Percentiles rank a stretch among this genome's conserved stretches.
Evolutionary conservation across 352 stramenopile genomes (phyloP).

Genomic region (Halophytophthora polymorphica): DNA sequence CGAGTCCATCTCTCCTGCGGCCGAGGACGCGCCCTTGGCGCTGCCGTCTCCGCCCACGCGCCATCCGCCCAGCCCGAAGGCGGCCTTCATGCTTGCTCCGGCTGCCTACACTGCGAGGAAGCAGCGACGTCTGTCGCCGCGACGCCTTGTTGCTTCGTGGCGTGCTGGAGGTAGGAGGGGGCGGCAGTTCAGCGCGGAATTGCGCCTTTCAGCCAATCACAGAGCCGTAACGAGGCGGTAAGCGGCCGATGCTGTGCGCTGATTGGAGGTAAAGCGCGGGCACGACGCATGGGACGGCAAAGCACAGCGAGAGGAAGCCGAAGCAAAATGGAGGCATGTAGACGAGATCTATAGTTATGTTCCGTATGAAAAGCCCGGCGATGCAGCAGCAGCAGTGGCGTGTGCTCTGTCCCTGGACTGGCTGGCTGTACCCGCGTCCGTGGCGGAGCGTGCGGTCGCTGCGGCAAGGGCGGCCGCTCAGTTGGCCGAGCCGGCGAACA

Average conservation of each 20-base stretch:
- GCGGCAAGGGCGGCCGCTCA: constrained; percentile 14
- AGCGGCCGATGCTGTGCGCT: too few relatives aligned
- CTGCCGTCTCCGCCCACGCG: constrained; percentile 16
- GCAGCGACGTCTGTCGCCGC: too few relatives aligned
- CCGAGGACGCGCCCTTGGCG: constrained; percentile 12
- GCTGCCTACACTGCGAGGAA: neutral
- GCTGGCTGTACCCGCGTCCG: too few relatives aligned
- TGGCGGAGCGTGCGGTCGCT: neutral
- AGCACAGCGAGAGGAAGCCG: too few relatives aligned
- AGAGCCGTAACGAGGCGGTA: neutral
- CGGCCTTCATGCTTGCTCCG: constrained; percentile 26
- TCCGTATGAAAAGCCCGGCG: neutral
- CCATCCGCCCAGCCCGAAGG: constrained; percentile 20
- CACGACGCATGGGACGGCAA: too few relatives aligned
- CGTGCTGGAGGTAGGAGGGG: too few relatives aligned
- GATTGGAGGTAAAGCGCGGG: neutral
- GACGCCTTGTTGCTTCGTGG: too few relatives aligned
- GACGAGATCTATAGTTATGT: constrained; percentile 1
- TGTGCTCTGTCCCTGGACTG: neutral
- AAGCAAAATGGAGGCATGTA: too few relatives aligned
- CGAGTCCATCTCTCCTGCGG: constrained; percentile 40
- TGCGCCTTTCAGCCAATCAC: constrained; percentile 1
- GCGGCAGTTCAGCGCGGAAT: neutral
- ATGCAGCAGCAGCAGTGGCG: too few relatives aligned
- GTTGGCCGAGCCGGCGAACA: constrained; percentile 61